Percentiles rank a stretch among this genome's conserved stretches.
Evolutionary conservation across 2,329 filamentous ascomycete species (phyloP).

Genomic region (Clarireedia paspali): DNA sequence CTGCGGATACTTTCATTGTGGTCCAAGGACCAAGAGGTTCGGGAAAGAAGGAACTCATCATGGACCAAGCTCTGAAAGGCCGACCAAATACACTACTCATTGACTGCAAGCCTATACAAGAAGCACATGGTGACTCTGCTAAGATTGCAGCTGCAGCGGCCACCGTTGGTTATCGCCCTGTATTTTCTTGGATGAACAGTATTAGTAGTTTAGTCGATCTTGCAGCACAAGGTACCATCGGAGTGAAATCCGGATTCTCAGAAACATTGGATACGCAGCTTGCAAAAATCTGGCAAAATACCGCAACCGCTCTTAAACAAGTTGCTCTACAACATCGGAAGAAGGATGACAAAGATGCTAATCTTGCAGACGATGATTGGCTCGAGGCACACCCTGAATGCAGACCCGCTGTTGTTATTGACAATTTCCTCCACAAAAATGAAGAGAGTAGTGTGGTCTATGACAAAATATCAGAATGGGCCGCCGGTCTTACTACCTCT

Average conservation of each 20-base stretch:
- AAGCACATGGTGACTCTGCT: constrained; percentile 78
- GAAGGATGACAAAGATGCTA: constrained; percentile 65
- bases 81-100: constrained; percentile 74
- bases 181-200: constrained; percentile 96
- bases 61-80: constrained; percentile 74
- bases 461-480: constrained; percentile 83
- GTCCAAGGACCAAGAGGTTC: constrained; percentile 88
- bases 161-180: constrained; percentile 82
- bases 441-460: constrained; percentile 59
- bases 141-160: constrained; percentile 76
- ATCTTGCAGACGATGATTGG: constrained; percentile 75
- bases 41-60: constrained; percentile 79
- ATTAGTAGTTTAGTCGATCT: constrained; percentile 88
- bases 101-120: constrained; percentile 89
- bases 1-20: constrained; percentile 85
- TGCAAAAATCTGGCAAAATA: constrained; percentile 81
- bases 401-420: constrained; percentile 77
- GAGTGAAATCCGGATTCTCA: constrained; percentile 88
- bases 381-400: constrained; percentile 82
- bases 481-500: constrained; percentile 72
- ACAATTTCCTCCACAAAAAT: constrained; percentile 82
- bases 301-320: constrained; percentile 68
- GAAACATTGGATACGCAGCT: constrained; percentile 87
- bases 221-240: constrained; percentile 87
- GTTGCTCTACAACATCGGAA: constrained; percentile 64